phyloP scores from a whole-genome alignment of 1,284 basidiomycete genomes.

The Chiua sp. region DNA sequence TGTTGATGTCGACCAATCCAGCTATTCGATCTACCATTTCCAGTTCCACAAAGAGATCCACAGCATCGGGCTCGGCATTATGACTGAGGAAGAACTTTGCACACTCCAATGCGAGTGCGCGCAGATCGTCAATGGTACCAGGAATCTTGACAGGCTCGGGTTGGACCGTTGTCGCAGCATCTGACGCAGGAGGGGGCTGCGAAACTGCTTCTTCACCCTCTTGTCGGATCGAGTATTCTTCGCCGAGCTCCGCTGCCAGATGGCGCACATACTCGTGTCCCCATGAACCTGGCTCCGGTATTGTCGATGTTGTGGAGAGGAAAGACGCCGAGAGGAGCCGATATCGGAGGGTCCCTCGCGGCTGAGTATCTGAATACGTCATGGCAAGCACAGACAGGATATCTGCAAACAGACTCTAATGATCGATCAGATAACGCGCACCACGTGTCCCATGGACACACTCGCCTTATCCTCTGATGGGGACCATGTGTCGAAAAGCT shows the following conservation, averaged over 20 bases:
- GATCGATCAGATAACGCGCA: constrained; percentile 11
- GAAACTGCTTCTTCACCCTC: constrained; percentile 48
- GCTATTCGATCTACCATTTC: constrained; percentile 88
- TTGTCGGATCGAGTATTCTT: constrained; percentile 81
- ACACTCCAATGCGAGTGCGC: constrained; percentile 83
- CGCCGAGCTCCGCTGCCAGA: constrained; percentile 94
- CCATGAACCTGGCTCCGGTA: constrained; percentile 94
- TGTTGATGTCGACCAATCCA: constrained; percentile 85
- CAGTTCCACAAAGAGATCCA: constrained; percentile 94
- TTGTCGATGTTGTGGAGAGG: constrained; percentile 62
- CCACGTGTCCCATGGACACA: constrained; percentile 1
- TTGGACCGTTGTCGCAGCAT: constrained; percentile 33
- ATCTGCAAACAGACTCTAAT: constrained; percentile 93
- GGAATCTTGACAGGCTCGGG: constrained; percentile 38
- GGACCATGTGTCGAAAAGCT: constrained; percentile 82
- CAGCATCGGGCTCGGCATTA: constrained; percentile 98
- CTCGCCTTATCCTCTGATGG: constrained; percentile 80
- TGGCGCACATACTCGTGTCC: constrained; percentile 99
- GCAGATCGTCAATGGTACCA: constrained; percentile 76
- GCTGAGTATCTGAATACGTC: constrained; percentile 98
- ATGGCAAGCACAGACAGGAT: constrained; percentile 99
- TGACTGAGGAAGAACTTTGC: constrained; percentile 93
- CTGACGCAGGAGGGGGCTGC: constrained; percentile 35
- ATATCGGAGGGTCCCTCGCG: constrained; percentile 93
- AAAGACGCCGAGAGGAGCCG: constrained; percentile 84